Evolutionary conservation across 1,139 yeast genomes (phyloP).

Genomic region (Candida tetrigidarum): DNA sequence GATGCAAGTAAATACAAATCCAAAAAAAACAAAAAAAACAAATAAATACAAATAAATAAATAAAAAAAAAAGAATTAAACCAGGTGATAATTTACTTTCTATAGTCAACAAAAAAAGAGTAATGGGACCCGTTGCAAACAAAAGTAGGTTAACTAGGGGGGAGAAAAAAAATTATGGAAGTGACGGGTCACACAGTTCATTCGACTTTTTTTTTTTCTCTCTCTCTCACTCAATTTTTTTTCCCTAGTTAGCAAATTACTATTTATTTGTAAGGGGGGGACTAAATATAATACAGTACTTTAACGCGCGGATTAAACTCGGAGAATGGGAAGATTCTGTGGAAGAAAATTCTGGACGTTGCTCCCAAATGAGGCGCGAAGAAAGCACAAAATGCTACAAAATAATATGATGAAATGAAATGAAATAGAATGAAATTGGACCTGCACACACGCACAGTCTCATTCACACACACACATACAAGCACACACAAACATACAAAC

Average conservation of each 20-base stretch:
- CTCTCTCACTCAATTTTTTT: too few species aligned
- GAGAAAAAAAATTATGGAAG: not conserved
- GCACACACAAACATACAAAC: not conserved
- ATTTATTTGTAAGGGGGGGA: conserved; percentile 6
- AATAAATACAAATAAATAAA: too few species aligned
- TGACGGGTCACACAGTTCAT: not conserved
- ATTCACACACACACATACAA: too few species aligned
- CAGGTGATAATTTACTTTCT: too few species aligned
- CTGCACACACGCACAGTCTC: not conserved
- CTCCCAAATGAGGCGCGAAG: not conserved
- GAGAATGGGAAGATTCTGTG: not conserved
- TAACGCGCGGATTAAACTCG: not conserved
- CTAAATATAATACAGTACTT: not conserved
- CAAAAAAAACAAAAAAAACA: too few species aligned
- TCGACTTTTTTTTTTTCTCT: not conserved
- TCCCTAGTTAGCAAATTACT: not conserved
- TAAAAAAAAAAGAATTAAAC: too few species aligned
- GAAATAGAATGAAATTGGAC: not conserved
- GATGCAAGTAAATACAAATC: not conserved
- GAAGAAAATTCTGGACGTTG: conserved; percentile 1
- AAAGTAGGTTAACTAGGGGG: not conserved
- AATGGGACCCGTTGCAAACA: not conserved
- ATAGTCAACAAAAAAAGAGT: not conserved
- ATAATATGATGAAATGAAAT: not conserved
- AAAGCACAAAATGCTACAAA: not conserved